Conservation (phyloP, 2,329 filamentous ascomycete species). For the Aspergillus sp. region DNA sequence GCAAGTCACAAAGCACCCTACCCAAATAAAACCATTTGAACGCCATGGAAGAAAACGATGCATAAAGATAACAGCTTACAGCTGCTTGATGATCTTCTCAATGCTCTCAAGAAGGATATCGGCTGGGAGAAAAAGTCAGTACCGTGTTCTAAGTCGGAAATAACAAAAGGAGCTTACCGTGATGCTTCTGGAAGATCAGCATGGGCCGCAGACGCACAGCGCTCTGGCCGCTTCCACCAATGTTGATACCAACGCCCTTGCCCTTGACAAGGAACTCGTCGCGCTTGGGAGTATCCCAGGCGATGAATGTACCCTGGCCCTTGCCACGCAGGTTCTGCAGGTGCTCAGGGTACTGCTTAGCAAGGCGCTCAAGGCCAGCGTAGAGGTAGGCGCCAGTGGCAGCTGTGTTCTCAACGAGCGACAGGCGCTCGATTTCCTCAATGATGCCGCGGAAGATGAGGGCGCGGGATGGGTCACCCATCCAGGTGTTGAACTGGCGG, state of each 20-base stretch:
- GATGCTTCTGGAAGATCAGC: slow-evolving; percentile 89
- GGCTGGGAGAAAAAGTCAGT: slow-evolving; percentile 43
- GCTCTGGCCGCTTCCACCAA: slow-evolving; percentile 76
- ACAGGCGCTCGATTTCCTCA: slow-evolving; percentile 74
- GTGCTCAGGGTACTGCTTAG: slow-evolving; percentile 72
- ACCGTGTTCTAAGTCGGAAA: background rate
- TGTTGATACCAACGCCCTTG: slow-evolving; percentile 82
- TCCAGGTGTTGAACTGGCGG: slow-evolving; percentile 97
- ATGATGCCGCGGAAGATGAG: slow-evolving; percentile 87
- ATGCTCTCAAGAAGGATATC: slow-evolving; percentile 79
- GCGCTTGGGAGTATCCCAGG: slow-evolving; percentile 81
- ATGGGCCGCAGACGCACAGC: slow-evolving; percentile 85
- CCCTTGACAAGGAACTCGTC: slow-evolving; percentile 79
- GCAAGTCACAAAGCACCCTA: background rate
- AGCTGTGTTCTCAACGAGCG: slow-evolving; percentile 80
- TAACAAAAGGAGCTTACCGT: slow-evolving; percentile 58
- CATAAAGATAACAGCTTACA: slow-evolving; percentile 29
- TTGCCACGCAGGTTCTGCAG: slow-evolving; percentile 85
- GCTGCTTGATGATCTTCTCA: slow-evolving; percentile 70
- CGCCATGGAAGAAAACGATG: slow-evolving; percentile 10
- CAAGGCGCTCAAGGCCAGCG: slow-evolving; percentile 68
- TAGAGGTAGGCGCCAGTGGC: slow-evolving; percentile 79
- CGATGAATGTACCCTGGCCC: slow-evolving; percentile 88
- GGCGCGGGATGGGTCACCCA: slow-evolving; percentile 86
- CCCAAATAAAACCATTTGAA: slow-evolving; percentile 13